Conservation (phyloP, 257 asterid genomes). For the Anisodus tanguticus region DNA sequence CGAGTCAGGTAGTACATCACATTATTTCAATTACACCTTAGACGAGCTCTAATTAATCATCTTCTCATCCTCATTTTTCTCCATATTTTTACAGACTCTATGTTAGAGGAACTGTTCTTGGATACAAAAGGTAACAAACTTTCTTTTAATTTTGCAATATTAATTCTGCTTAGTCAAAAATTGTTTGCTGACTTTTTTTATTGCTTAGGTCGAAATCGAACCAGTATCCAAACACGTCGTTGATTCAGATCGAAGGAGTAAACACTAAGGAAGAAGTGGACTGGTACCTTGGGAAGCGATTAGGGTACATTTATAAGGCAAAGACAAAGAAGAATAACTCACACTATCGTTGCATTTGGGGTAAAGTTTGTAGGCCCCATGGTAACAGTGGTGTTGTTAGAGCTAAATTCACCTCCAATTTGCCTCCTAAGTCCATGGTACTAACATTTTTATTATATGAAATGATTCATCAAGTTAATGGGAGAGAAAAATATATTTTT, state of each 20-base stretch:
- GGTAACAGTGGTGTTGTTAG: too few relatives aligned
- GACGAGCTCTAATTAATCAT: too few relatives aligned
- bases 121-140: background rate
- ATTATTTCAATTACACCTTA: too few relatives aligned
- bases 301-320: constrained; percentile 72
- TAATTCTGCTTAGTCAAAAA: too few relatives aligned
- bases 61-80: too few relatives aligned
- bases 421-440: background rate
- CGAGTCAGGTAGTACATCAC: background rate
- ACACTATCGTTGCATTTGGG: too few relatives aligned
- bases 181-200: too few relatives aligned
- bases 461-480: background rate
- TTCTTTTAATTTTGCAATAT: too few relatives aligned
- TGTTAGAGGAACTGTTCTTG: background rate
- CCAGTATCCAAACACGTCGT: constrained; percentile 66
- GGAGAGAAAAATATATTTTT: background rate
- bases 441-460: constrained; percentile 24
- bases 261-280: constrained; percentile 67
- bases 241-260: constrained; percentile 69
- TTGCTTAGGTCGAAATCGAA: constrained; percentile 53
- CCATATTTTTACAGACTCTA: background rate
- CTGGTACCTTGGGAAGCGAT: constrained; percentile 63
- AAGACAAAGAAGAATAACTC: constrained; percentile 49
- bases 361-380: too few relatives aligned
- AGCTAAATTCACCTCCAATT: too few relatives aligned